These are phyloP conservation scores for Auricularia auricula-judae DNA, from an alignment of 768 basidiomycete species.

Conservation along the genomic window DNA sequence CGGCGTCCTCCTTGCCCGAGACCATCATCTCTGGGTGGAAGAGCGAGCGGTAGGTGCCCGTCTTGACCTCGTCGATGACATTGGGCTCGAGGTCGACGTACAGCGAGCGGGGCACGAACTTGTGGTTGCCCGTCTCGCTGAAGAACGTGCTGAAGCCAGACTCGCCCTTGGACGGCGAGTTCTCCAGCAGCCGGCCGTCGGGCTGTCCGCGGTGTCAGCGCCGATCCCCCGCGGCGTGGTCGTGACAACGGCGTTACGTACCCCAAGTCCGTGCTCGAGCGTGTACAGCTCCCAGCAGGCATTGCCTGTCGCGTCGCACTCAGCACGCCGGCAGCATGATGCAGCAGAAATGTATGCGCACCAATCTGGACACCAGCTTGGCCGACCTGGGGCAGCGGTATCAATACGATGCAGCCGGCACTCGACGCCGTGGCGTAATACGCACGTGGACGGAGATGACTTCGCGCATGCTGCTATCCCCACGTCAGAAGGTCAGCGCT, in stretches of 20 bases:
- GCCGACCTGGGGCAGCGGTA: slow-evolving; percentile 34
- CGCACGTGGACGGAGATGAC: slow-evolving; percentile 82
- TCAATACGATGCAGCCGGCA: background rate
- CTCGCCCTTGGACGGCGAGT: slow-evolving; percentile 58
- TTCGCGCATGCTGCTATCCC: slow-evolving; percentile 52
- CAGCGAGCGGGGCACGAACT: slow-evolving; percentile 92
- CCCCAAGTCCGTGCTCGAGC: slow-evolving; percentile 91
- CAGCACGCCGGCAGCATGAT: background rate
- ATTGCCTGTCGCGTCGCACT: slow-evolving; percentile 37
- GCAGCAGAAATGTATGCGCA: background rate
- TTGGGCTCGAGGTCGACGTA: slow-evolving; percentile 95
- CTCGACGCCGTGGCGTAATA: background rate
- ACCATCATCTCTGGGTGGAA: slow-evolving; percentile 98
- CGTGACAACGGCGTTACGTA: slow-evolving; percentile 31
- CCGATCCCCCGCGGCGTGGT: slow-evolving; percentile 12
- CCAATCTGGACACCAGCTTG: slow-evolving; percentile 94
- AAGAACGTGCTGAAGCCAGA: slow-evolving; percentile 97
- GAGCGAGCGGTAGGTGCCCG: slow-evolving; percentile 80
- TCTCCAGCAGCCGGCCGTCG: slow-evolving; percentile 76
- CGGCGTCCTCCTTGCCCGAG: slow-evolving; percentile 97
- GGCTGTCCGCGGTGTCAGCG: slow-evolving; percentile 41
- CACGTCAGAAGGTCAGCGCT: too few species aligned
- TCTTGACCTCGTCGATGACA: slow-evolving; percentile 90
- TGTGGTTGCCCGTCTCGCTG: slow-evolving; percentile 70
- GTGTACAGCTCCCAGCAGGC: slow-evolving; percentile 99